A percentile compares a stretch with the other conserved stretches of the same genome.
phyloP scores from a whole-genome alignment of 1,284 basidiomycete genomes.

The Cryptococcus amylolentus region DNA sequence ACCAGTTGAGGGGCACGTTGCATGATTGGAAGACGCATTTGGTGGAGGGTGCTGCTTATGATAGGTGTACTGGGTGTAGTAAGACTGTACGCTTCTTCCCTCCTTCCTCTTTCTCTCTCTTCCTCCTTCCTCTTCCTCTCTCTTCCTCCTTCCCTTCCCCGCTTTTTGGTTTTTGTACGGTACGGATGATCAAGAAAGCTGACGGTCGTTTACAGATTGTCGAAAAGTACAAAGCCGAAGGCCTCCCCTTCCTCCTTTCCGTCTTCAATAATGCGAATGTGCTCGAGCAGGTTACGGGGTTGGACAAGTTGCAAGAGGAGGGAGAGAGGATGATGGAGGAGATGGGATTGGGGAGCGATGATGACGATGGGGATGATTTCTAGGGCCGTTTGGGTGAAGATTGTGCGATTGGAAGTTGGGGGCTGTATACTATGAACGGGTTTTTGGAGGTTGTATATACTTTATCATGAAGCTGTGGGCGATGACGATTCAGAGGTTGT shows the following conservation, averaged over 20 bases:
- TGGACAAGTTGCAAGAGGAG: conserved; percentile 78
- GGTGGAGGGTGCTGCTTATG: conserved; percentile 80
- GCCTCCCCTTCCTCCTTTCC: conserved; percentile 71
- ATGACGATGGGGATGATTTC: neutral
- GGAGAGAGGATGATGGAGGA: conserved; percentile 52
- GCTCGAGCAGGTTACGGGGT: conserved; percentile 75
- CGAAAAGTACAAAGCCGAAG: conserved; percentile 67
- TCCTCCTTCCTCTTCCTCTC: no score
- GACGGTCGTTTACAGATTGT: conserved; percentile 58
- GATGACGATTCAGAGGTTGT: no score
- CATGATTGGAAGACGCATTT: conserved; percentile 78
- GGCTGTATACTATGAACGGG: no score
- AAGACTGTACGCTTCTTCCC: conserved; percentile 57
- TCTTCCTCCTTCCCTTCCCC: no score
- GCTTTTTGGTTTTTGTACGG: neutral
- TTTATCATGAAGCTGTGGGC: no score
- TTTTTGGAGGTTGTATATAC: no score
- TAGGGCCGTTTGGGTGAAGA: no score
- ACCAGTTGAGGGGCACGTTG: conserved; percentile 88
- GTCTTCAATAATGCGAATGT: conserved; percentile 83
- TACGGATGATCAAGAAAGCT: neutral
- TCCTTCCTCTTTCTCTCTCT: neutral
- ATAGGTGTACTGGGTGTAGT: conserved; percentile 86
- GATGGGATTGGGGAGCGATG: neutral
- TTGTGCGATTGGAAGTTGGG: no score